Conservation (phyloP, 306 rosid species). For the Sindora glabra region DNA sequence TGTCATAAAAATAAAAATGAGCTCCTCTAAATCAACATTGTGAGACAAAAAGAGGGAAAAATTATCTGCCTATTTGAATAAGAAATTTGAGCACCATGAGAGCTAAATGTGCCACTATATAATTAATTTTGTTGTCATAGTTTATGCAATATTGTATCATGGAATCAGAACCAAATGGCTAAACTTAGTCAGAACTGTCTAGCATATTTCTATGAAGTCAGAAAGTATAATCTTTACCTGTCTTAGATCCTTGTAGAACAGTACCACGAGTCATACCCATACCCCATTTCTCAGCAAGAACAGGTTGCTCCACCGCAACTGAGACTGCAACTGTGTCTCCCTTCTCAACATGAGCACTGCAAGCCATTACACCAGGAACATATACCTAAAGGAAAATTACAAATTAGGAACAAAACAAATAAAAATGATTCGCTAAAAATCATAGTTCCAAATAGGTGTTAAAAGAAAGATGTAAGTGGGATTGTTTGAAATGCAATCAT, state of each 20-base stretch:
- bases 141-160: neutral
- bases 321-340: slow-evolving; percentile 78
- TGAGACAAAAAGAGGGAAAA: neutral
- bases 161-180: neutral
- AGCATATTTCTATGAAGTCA: slow-evolving; percentile 8
- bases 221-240: slow-evolving; percentile 39
- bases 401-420: slow-evolving; percentile 15
- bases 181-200: neutral
- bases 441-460: neutral
- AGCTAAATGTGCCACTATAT: neutral
- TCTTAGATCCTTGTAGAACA: slow-evolving; percentile 54
- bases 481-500: neutral
- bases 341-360: slow-evolving; percentile 90
- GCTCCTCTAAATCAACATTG: neutral
- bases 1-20: neutral
- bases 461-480: neutral
- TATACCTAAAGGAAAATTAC: slow-evolving; percentile 46
- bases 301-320: slow-evolving; percentile 79
- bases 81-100: slow-evolving; percentile 1
- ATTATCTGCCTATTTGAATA: neutral
- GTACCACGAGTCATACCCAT: slow-evolving; percentile 81
- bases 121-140: neutral
- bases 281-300: slow-evolving; percentile 65
- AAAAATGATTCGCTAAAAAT: neutral
- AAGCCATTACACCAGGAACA: slow-evolving; percentile 89